Percentiles rank a stretch among this genome's conserved stretches.
phyloP scores from a whole-genome alignment of 2,329 filamentous ascomycete species.

The Metarhizium robertsii region DNA sequence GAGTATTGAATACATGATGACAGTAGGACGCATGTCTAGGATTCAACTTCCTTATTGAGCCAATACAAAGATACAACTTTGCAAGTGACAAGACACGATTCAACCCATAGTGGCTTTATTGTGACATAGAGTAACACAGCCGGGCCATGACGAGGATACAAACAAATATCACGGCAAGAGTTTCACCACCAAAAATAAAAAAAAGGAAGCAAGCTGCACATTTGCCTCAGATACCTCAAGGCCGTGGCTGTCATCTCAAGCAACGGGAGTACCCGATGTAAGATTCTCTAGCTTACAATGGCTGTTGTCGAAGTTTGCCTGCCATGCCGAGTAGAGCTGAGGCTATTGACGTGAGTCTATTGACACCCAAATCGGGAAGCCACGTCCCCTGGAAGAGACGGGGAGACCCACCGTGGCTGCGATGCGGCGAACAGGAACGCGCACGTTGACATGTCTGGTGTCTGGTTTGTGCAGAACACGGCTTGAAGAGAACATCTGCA shows the following conservation, averaged over 20 bases:
- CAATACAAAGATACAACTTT: neutral
- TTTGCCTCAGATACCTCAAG: neutral
- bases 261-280: constrained; percentile 2
- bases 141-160: neutral
- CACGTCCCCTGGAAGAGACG: neutral
- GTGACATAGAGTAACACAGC: neutral
- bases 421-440: constrained; percentile 17
- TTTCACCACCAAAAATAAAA: neutral
- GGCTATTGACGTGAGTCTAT: constrained; percentile 25
- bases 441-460: neutral
- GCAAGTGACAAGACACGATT: no score
- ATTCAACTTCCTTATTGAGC: neutral
- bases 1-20: neutral
- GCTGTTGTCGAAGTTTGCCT: constrained; percentile 6
- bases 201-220: neutral
- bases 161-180: neutral
- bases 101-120: neutral
- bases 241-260: neutral
- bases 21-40: neutral
- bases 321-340: constrained; percentile 1
- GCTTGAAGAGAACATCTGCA: neutral
- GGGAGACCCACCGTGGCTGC: constrained; percentile 6
- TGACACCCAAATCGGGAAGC: constrained; percentile 23
- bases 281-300: constrained; percentile 2
- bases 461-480: neutral